Conservation (phyloP, 768 basidiomycete species). For the Cytidiella melzeri region DNA sequence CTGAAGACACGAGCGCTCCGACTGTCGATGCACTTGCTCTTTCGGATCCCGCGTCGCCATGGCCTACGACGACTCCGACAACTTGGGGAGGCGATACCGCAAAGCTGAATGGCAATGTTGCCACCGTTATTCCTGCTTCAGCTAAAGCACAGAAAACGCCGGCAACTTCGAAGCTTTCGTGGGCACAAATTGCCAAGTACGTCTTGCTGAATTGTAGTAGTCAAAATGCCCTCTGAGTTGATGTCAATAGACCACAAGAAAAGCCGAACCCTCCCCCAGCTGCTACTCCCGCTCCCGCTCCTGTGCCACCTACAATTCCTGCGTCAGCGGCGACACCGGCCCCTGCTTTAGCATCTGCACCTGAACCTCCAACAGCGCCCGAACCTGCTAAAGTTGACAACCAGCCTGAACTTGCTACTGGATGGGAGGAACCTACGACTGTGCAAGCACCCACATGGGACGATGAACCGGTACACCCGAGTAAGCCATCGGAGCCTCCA, state of each 20-base stretch:
- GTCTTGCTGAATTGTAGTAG: slow-evolving; percentile 17
- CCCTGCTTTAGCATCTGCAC: slow-evolving; percentile 25
- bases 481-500: slow-evolving; percentile 1
- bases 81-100: slow-evolving; percentile 25
- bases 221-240: slow-evolving; percentile 2
- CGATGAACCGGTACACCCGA: slow-evolving; percentile 24
- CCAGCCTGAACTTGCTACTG: slow-evolving; percentile 16
- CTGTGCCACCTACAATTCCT: slow-evolving; percentile 18
- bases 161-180: slow-evolving; percentile 72
- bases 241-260: slow-evolving; percentile 49
- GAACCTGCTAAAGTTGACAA: slow-evolving; percentile 3
- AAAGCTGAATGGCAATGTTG: slow-evolving; percentile 20
- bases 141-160: slow-evolving; percentile 44
- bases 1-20: slow-evolving; percentile 13
- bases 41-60: slow-evolving; percentile 23
- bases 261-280: slow-evolving; percentile 44
- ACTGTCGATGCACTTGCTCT: slow-evolving; percentile 31
- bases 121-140: slow-evolving; percentile 27
- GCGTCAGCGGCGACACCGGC: slow-evolving; percentile 21
- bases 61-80: slow-evolving; percentile 22
- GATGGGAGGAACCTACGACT: slow-evolving; percentile 34
- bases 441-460: slow-evolving; percentile 32
- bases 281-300: slow-evolving; percentile 16
- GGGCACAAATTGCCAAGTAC: slow-evolving; percentile 81
- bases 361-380: slow-evolving; percentile 19